Conservation (phyloP, 2,329 filamentous ascomycete genomes). For the Aspergillus fumigatus region DNA sequence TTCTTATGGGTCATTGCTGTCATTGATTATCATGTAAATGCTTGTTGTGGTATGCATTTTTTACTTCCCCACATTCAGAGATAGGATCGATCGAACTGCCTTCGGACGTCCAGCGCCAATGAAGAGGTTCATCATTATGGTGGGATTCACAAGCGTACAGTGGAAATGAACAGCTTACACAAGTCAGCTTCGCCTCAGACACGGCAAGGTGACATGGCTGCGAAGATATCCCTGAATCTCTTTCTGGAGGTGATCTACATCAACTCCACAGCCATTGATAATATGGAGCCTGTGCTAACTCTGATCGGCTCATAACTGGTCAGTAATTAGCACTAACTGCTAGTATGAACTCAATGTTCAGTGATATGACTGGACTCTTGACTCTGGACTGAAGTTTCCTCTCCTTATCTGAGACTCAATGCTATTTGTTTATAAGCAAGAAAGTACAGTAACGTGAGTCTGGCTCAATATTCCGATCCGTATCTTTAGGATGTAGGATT, state of each 20-base stretch:
- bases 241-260: neutral
- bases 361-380: neutral
- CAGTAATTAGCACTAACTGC: neutral
- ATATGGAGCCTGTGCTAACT: neutral
- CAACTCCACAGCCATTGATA: neutral
- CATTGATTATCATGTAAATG: no score
- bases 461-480: no score
- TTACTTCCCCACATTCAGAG: slow-evolving; percentile 14
- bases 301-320: no score
- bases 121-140: slow-evolving; percentile 10
- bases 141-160: slow-evolving; percentile 13
- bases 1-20: no score
- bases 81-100: slow-evolving; percentile 12
- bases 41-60: slow-evolving; percentile 8
- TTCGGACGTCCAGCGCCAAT: slow-evolving; percentile 14
- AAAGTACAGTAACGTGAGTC: neutral
- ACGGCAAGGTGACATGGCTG: no score
- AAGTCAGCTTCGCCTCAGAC: no score
- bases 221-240: neutral
- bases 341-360: neutral
- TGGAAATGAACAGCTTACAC: neutral
- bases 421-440: neutral
- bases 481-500: no score
- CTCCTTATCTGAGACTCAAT: neutral
- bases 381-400: neutral